These are phyloP conservation scores for Elaeis guineensis DNA, from an alignment of 176 grass and related monocot species.

Conservation along the genomic window DNA sequence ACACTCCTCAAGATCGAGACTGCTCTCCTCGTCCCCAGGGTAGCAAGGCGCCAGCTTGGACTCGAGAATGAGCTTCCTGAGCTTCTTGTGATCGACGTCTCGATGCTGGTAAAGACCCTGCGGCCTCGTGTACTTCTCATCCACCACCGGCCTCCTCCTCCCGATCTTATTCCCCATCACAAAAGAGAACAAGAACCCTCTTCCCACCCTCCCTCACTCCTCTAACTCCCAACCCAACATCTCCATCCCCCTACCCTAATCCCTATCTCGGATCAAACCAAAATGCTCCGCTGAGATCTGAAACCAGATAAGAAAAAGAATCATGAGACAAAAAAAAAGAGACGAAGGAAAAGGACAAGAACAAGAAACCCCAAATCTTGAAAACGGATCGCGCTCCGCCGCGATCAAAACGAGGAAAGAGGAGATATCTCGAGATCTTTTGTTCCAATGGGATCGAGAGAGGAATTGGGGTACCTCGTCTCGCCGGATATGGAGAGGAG, in stretches of 20 bases:
- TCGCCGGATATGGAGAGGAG: not conserved
- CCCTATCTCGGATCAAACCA: slow-evolving; percentile 1
- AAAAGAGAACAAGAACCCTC: not conserved
- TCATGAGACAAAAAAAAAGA: too few species aligned
- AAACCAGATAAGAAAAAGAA: too few species aligned
- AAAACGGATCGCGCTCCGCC: too few species aligned
- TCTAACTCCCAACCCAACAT: too few species aligned
- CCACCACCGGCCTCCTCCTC: slow-evolving; percentile 64
- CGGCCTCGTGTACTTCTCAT: slow-evolving; percentile 82
- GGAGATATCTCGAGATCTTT: too few species aligned
- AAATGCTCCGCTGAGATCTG: too few species aligned
- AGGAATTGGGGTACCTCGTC: too few species aligned
- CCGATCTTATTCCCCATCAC: slow-evolving; percentile 95
- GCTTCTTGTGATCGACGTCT: slow-evolving; percentile 94
- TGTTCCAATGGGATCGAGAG: too few species aligned
- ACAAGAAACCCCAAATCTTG: too few species aligned
- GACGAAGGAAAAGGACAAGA: too few species aligned
- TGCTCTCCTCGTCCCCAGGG: slow-evolving; percentile 57
- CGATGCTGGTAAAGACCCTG: slow-evolving; percentile 88
- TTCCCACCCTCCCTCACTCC: not conserved
- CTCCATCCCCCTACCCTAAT: not conserved
- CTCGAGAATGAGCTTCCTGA: slow-evolving; percentile 95
- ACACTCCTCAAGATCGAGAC: slow-evolving; percentile 78
- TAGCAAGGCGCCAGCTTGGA: slow-evolving; percentile 97
- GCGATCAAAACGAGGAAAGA: too few species aligned